Evolutionary conservation across 148 eudicot species (phyloP), one percentile per base, ranked within the genome.

Genomic region (Euryodendron excelsum): DNA sequence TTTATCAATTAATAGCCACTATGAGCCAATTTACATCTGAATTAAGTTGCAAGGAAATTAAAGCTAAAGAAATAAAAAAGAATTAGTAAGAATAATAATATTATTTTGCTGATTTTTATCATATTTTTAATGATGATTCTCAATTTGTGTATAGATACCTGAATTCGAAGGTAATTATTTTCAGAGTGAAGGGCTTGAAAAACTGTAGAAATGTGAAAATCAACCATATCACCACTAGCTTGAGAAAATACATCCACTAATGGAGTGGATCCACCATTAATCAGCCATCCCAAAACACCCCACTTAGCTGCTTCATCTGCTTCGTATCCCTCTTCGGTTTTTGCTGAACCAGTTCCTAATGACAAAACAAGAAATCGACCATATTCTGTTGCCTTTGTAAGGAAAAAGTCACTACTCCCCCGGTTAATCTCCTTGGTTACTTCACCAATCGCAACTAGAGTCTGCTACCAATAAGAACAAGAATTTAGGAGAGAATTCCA

Each of bases 221-320:
- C 86, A 20, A 84, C 86, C 89, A 88, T 84, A 62, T 88, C 91
- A 52, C 64, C 68, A 66, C 89, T 88, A 0, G 89, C 83, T 28
- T 79, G 86, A 30, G 73, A 72, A 39, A 88, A 84, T 2, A 81
- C 79, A 34, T 88, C 91, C 18, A 81, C 73, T 34, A 88, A 59
- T 3, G 86, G 89, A 30, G 80, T 45, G 0, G 86, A 80, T 2
- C 82, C 85, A 34, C 66, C 80, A 30, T 39, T 34, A 1, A 31
- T 60, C 10, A 88, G 62, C 89, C 86, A 88, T 2, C 86, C 86
- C 14, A 86, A 63, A 8, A 79, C 13, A 0, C 89, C 86, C 87
- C 89, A 86, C 34, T 77, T 77, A 8, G 86, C 80, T 0, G 86
- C 83, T 3, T 13, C 39, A 1, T 80, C 65, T 3, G 87, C 89